Evolutionary conservation across 257 asterid species (phyloP).

Genomic region (Lantana camara): DNA sequence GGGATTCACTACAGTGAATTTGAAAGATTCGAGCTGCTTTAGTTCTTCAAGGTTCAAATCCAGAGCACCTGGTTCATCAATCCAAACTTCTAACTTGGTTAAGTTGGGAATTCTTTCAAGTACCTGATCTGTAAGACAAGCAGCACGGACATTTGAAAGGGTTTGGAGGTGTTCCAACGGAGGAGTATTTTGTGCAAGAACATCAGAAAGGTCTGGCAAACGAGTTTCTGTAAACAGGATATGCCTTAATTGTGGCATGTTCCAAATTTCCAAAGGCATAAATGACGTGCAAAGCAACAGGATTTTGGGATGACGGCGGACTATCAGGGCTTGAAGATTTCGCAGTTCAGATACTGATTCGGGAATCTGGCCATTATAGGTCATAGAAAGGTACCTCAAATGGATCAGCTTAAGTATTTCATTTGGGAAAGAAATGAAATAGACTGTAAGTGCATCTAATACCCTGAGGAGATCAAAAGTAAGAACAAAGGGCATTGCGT

Average conservation of each 20-base stretch:
- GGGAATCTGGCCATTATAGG: neutral
- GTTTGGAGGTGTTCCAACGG: conserved; percentile 18
- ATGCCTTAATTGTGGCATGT: conserved; percentile 29
- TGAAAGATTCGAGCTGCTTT: neutral
- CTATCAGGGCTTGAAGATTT: conserved; percentile 14
- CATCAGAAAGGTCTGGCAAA: conserved; percentile 12
- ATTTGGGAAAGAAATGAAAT: conserved; percentile 8
- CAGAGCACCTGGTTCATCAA: neutral
- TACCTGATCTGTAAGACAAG: conserved; percentile 5
- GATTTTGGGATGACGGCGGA: conserved; percentile 10
- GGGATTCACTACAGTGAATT: neutral
- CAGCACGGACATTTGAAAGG: neutral
- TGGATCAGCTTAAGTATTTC: neutral
- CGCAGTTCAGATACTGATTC: neutral
- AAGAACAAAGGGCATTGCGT: neutral
- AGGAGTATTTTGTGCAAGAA: neutral
- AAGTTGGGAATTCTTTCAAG: conserved; percentile 12
- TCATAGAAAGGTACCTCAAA: conserved; percentile 21
- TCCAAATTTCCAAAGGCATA: conserved; percentile 26
- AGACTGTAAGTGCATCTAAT: conserved; percentile 20
- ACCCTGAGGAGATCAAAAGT: neutral
- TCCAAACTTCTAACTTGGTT: conserved; percentile 9
- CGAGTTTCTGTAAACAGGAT: neutral
- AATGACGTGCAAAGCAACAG: neutral
- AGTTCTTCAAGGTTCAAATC: neutral